These are phyloP conservation scores for Zarea fungicola DNA, from an alignment of 2,329 filamentous ascomycete genomes.

Conservation along the genomic window DNA sequence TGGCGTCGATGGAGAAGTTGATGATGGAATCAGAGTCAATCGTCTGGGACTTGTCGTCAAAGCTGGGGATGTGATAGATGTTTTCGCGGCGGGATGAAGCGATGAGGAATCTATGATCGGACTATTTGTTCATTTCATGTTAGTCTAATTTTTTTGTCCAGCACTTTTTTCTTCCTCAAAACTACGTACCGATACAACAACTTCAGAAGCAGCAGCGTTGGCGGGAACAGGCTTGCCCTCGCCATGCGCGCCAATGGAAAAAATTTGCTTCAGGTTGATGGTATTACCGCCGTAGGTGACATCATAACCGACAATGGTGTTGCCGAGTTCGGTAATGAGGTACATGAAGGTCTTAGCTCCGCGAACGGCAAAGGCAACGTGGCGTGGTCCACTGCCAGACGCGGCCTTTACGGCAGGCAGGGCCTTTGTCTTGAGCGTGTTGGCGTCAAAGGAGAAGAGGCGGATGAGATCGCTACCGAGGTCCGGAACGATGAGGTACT, in stretches of 20 bases:
- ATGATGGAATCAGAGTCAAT: conserved; percentile 60
- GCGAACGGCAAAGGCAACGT: conserved; percentile 52
- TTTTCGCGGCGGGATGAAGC: conserved; percentile 63
- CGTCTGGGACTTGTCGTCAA: conserved; percentile 33
- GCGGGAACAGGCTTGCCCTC: conserved; percentile 34
- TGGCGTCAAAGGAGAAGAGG: conserved; percentile 42
- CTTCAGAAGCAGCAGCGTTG: conserved; percentile 48
- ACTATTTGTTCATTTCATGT: conserved; percentile 31
- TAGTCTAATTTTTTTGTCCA: neutral
- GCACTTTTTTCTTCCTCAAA: neutral
- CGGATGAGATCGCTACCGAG: conserved; percentile 60
- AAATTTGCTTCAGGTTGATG: conserved; percentile 43
- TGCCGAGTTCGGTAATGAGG: conserved; percentile 56
- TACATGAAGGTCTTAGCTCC: conserved; percentile 49
- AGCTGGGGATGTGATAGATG: conserved; percentile 43
- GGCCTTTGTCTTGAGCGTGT: conserved; percentile 38
- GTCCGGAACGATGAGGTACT: conserved; percentile 61
- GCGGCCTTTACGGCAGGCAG: conserved; percentile 36
- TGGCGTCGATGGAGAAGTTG: conserved; percentile 50
- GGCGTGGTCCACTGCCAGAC: conserved; percentile 58
- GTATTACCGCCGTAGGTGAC: conserved; percentile 43
- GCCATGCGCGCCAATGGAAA: conserved; percentile 44
- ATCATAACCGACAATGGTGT: conserved; percentile 51
- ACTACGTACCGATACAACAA: conserved; percentile 49
- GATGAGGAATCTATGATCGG: conserved; percentile 57